Conservation (phyloP, 495 filamentous ascomycete species). For the Aspergillus conjunctus region DNA sequence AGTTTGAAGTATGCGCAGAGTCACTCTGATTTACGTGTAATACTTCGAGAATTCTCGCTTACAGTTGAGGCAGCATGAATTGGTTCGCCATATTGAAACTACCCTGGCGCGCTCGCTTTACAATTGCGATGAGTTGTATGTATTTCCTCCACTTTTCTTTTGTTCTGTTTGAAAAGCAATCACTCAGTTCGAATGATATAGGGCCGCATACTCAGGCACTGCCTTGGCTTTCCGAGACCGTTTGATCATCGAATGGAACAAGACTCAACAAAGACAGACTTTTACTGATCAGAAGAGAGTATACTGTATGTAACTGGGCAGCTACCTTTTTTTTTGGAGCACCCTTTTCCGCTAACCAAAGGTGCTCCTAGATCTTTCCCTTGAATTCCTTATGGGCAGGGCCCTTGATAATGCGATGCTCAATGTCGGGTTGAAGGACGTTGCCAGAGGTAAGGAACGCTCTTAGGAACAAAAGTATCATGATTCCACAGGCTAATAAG, state of each 20-base stretch:
- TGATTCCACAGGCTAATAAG: slow-evolving; percentile 5
- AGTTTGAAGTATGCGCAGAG: slow-evolving; percentile 59
- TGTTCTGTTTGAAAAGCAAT: neutral
- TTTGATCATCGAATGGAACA: slow-evolving; percentile 94
- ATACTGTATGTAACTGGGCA: slow-evolving; percentile 62
- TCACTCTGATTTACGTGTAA: neutral
- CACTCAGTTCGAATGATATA: slow-evolving; percentile 22
- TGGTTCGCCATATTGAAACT: slow-evolving; percentile 94
- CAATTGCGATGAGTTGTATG: slow-evolving; percentile 89
- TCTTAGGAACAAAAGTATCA: neutral
- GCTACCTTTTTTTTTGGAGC: no score
- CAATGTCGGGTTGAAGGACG: slow-evolving; percentile 84
- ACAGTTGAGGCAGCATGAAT: slow-evolving; percentile 58
- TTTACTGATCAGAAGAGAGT: slow-evolving; percentile 86
- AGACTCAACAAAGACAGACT: slow-evolving; percentile 94
- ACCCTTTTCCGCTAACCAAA: slow-evolving; percentile 10
- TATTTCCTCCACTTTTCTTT: slow-evolving; percentile 11
- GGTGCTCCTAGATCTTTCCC: slow-evolving; percentile 66
- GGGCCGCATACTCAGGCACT: slow-evolving; percentile 87
- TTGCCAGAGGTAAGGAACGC: slow-evolving; percentile 64
- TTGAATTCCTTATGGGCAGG: slow-evolving; percentile 97
- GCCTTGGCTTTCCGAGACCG: slow-evolving; percentile 90
- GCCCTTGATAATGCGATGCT: slow-evolving; percentile 98
- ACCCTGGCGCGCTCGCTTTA: slow-evolving; percentile 94
- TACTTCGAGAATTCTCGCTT: slow-evolving; percentile 9